Percentiles rank a stretch among this genome's conserved stretches.
Evolutionary conservation across 108 stramenopile species (phyloP).

Genomic region (Skeletonema costatum): DNA sequence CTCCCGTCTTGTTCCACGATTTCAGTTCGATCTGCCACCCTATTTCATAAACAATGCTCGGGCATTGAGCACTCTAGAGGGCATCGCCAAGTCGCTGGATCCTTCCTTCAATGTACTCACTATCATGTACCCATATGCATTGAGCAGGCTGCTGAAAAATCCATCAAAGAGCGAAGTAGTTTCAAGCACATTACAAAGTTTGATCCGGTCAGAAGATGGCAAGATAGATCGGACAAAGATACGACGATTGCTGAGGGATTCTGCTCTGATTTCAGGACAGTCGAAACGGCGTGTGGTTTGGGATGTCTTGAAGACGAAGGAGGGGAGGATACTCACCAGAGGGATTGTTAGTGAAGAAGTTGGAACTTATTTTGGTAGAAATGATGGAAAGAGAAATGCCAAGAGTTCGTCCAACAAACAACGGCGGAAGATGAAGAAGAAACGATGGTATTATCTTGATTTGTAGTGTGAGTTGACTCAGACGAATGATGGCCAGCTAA

Average conservation of each 20-base stretch:
- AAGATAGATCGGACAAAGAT: conserved; percentile 51
- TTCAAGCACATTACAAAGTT: conserved; percentile 51
- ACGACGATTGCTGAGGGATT: conserved; percentile 51
- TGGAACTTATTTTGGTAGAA: background rate
- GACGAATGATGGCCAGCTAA: too few relatives aligned
- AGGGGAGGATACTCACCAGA: conserved; percentile 49
- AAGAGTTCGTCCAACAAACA: background rate
- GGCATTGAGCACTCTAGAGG: conserved; percentile 69
- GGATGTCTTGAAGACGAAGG: conserved; percentile 58
- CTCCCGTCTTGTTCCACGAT: conserved; percentile 67
- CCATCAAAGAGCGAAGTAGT: conserved; percentile 64
- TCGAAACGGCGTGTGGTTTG: conserved; percentile 50
- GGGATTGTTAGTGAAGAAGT: conserved; percentile 38
- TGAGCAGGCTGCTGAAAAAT: conserved; percentile 59
- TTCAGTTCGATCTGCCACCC: conserved; percentile 75
- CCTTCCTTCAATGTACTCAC: conserved; percentile 72
- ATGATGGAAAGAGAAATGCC: background rate
- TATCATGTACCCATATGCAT: conserved; percentile 69
- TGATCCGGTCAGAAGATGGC: conserved; percentile 54
- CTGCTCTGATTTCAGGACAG: conserved; percentile 59
- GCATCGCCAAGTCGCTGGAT: conserved; percentile 72
- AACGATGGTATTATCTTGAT: conserved; percentile 34
- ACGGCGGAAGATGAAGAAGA: background rate
- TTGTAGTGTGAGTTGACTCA: background rate
- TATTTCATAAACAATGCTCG: conserved; percentile 83